Evolutionary conservation across 345 rosid species (phyloP), one percentile per base, ranked within the genome.

Genomic region (Brassica nigra): DNA sequence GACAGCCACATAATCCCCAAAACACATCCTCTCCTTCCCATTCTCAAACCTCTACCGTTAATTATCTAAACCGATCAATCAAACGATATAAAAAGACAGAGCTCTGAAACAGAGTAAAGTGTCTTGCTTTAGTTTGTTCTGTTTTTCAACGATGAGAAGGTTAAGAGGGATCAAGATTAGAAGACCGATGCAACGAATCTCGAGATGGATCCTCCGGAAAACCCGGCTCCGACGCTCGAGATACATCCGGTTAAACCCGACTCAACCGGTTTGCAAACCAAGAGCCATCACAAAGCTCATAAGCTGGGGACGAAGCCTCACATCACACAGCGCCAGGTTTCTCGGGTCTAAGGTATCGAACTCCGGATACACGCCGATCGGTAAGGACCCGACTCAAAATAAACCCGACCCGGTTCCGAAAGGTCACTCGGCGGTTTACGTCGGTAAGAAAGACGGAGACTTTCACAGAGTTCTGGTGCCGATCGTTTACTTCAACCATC

Each of bases 401-500:
- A 85, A 76, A 20, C 79, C 84, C 27, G 80, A 33, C 66, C 49
- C 78, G 9, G 89, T 92, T 39, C 99, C 97, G 1, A 95, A 91
- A 76, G 97, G 98, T 3, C 85, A 95, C 77, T 77, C 94, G 80
- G 97, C 98, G 44, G 89, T 91, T 12, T 95, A 95, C 80, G 87
- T 95, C 10, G 99, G 97, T 29, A 83, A 83, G 77, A 87, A 89
- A 63, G 97, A 90, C 80, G 92, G 90, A 3, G 97, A 91, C 65
- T 89, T 85, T 80, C 88, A 86, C 27, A 77, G 98, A 72, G 95
- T 95, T 66, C 62, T 92, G 84, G 94, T 95, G 28, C 99, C 99
- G 0, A 93, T 95, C 55, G 86, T 95, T 58, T 91, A 95, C 76
- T 86, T 91, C 71, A 95, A 95, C 81, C 98, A 95, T 76, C 99